These are phyloP conservation scores for Dactylonectria estremocensis DNA, from an alignment of 2,329 filamentous ascomycete genomes.

Conservation along the genomic window DNA sequence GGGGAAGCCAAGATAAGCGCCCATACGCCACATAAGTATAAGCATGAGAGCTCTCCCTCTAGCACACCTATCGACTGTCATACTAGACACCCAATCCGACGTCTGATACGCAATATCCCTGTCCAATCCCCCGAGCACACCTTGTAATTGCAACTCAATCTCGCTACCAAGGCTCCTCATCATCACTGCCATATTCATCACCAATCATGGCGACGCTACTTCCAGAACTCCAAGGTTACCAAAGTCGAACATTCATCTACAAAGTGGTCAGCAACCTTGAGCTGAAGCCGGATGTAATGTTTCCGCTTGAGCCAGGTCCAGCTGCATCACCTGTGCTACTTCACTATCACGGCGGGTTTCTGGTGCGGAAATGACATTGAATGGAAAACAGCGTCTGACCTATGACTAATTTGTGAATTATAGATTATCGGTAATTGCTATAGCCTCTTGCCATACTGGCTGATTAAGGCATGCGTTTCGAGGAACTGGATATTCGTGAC, in stretches of 20 bases:
- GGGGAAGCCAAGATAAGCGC: not conserved
- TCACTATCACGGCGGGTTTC: conserved; percentile 43
- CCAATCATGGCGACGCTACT: not conserved
- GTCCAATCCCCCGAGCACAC: not conserved
- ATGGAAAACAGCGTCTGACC: not conserved
- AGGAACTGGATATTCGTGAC: conserved; percentile 44
- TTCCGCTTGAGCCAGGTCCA: not conserved
- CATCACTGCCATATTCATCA: not conserved
- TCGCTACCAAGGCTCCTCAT: not conserved
- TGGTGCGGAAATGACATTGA: conserved; percentile 21
- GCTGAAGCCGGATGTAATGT: not conserved
- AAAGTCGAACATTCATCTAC: not conserved
- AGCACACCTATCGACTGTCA: not conserved
- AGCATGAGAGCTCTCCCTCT: not conserved
- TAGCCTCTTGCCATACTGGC: conserved; percentile 41
- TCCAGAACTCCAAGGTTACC: not conserved
- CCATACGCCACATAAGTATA: not conserved
- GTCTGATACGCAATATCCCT: not conserved
- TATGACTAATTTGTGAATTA: not conserved
- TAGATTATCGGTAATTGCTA: conserved; percentile 42
- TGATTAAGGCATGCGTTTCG: conserved; percentile 35
- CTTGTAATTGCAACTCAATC: not conserved
- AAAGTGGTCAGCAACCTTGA: not conserved
- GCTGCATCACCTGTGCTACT: conserved; percentile 29
- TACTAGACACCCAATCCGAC: not conserved